Conservation (phyloP, 1,139 yeast species). For the Hyphopichia buzzinii region DNA sequence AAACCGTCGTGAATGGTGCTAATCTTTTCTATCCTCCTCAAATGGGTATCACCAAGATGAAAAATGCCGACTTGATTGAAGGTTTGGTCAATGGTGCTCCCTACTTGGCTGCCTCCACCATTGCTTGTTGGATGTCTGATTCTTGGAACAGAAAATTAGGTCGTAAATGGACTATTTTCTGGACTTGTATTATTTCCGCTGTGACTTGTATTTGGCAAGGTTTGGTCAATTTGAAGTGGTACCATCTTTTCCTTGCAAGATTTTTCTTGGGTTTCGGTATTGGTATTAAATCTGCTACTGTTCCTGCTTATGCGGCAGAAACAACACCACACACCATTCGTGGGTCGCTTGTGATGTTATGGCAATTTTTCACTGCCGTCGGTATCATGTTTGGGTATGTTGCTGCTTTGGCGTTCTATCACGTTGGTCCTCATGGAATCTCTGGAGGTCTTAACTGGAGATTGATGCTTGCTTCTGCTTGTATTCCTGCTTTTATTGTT, state of each 20-base stretch:
- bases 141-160: conserved; percentile 42
- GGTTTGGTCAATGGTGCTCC: conserved; percentile 75
- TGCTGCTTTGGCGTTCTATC: conserved; percentile 17
- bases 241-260: conserved; percentile 19
- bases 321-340: conserved; percentile 20
- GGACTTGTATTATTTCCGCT: conserved; percentile 19
- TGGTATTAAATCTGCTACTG: conserved; percentile 26
- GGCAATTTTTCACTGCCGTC: conserved; percentile 24
- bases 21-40: conserved; percentile 56
- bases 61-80: conserved; percentile 55
- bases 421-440: conserved; percentile 6
- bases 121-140: conserved; percentile 68
- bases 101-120: conserved; percentile 60
- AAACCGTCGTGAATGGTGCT: conserved; percentile 76
- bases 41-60: conserved; percentile 43
- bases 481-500: conserved; percentile 17
- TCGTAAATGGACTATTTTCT: conserved; percentile 20
- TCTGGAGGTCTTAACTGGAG: conserved; percentile 20
- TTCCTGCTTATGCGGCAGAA: conserved; percentile 24
- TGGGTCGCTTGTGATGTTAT: conserved; percentile 22
- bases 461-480: conserved; percentile 20
- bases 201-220: conserved; percentile 23
- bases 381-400: conserved; percentile 25
- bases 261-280: conserved; percentile 20
- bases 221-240: conserved; percentile 16